phyloP scores from a whole-genome alignment of 352 stramenopile genomes.

The Thalassiosira hispida region DNA sequence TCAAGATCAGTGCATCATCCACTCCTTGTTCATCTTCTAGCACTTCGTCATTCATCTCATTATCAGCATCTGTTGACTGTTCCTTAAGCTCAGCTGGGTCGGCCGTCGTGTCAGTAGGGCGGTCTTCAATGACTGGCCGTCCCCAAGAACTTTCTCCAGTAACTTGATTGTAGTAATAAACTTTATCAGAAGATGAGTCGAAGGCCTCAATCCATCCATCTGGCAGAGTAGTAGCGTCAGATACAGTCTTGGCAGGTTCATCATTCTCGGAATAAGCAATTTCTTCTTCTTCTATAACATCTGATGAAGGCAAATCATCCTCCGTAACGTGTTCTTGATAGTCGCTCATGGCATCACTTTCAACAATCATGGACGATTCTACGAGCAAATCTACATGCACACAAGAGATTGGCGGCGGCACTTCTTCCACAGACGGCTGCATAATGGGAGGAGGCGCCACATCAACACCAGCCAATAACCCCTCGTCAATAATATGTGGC shows the following conservation, averaged over 20 bases:
- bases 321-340: slow-evolving; percentile 23
- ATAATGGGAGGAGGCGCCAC: too few relatives aligned
- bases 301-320: slow-evolving; percentile 11
- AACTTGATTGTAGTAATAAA: slow-evolving; percentile 93
- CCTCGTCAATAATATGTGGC: not conserved
- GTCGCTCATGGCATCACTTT: slow-evolving; percentile 27
- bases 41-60: too few relatives aligned
- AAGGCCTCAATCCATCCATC: slow-evolving; percentile 9
- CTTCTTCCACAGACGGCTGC: too few relatives aligned
- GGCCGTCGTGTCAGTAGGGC: not conserved
- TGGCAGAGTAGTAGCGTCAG: not conserved
- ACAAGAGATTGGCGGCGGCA: too few relatives aligned
- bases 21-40: too few relatives aligned
- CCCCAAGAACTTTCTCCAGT: slow-evolving; percentile 94
- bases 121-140: slow-evolving; percentile 60
- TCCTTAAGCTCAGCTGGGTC: not conserved
- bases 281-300: slow-evolving; percentile 1
- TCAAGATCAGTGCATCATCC: too few relatives aligned
- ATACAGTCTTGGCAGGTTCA: not conserved
- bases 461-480: too few relatives aligned
- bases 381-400: too few relatives aligned
- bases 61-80: not conserved
- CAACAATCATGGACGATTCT: slow-evolving; percentile 21
- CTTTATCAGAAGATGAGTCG: slow-evolving; percentile 67
- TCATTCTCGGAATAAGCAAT: not conserved